Percentiles rank a stretch among this genome's conserved stretches.
These are phyloP conservation scores for Millerago galiae DNA, from an alignment of 805 yeast genomes.

Conservation along the genomic window DNA sequence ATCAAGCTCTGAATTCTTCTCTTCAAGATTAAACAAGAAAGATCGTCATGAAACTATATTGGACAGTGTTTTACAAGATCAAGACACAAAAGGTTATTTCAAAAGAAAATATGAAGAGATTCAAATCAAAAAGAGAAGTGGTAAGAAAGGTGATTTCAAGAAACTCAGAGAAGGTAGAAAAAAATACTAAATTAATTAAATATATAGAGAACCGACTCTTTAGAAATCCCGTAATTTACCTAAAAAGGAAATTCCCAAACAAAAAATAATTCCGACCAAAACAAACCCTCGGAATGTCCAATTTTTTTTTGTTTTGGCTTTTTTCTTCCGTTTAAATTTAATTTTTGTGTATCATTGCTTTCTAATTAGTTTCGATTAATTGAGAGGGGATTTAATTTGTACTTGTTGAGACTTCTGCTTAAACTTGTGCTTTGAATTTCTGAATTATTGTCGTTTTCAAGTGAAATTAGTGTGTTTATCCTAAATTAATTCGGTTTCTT, in stretches of 20 bases:
- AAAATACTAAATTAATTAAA: constrained; percentile 25
- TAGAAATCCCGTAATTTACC: constrained; percentile 10
- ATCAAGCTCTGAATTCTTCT: constrained; percentile 73
- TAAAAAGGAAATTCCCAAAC: constrained; percentile 9
- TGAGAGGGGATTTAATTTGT: too few species aligned
- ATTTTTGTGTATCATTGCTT: not conserved
- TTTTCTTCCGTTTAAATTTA: constrained; percentile 4
- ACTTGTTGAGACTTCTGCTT: too few species aligned
- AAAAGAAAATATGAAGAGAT: constrained; percentile 79
- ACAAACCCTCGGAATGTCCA: constrained; percentile 9
- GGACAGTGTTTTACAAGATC: constrained; percentile 76
- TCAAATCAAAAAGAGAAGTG: constrained; percentile 54
- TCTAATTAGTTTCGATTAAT: not conserved
- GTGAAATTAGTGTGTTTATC: too few species aligned
- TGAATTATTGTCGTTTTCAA: too few species aligned
- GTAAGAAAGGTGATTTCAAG: constrained; percentile 63
- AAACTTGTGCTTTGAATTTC: too few species aligned
- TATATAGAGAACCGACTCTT: not conserved
- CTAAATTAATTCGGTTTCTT: too few species aligned
- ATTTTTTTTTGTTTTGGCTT: constrained; percentile 9
- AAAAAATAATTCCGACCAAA: constrained; percentile 6
- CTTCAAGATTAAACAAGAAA: constrained; percentile 57
- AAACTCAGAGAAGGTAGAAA: constrained; percentile 56
- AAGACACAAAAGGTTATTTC: constrained; percentile 65
- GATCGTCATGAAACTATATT: constrained; percentile 75